phyloP scores from a whole-genome alignment of 768 basidiomycete species.

The Leccinum longicurvipes region DNA sequence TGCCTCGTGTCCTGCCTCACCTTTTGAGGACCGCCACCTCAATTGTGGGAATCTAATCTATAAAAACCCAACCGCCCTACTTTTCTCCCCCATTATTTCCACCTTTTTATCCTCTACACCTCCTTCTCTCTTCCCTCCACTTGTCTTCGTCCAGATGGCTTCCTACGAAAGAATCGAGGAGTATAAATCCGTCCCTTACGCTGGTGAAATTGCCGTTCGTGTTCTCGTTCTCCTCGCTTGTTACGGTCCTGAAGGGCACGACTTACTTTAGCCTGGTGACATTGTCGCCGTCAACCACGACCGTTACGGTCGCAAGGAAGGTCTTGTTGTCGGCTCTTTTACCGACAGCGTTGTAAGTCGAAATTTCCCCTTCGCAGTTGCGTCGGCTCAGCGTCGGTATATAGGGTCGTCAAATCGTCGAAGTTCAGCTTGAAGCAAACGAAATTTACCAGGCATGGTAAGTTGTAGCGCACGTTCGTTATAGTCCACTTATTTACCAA shows the following conservation, averaged over 20 bases:
- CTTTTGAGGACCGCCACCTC: conserved; percentile 21
- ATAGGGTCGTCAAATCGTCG: conserved; percentile 79
- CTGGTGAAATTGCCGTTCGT: conserved; percentile 38
- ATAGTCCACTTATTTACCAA: conserved; percentile 3
- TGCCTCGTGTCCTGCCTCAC: conserved; percentile 55
- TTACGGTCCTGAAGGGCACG: not conserved
- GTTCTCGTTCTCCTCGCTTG: not conserved
- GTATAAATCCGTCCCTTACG: conserved; percentile 20
- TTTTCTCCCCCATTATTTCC: conserved; percentile 25
- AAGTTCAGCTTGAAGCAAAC: conserved; percentile 72
- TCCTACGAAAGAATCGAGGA: conserved; percentile 34
- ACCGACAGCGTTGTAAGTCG: conserved; percentile 62
- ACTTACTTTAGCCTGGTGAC: conserved; percentile 60
- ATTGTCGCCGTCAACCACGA: conserved; percentile 74
- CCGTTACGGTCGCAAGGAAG: conserved; percentile 62
- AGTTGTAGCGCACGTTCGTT: conserved; percentile 5
- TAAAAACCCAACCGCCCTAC: conserved; percentile 39
- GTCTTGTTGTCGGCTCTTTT: conserved; percentile 76
- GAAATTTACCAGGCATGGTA: conserved; percentile 71
- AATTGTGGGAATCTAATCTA: conserved; percentile 43
- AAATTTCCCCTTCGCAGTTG: not conserved
- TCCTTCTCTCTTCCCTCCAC: conserved; percentile 17
- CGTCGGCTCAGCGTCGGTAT: conserved; percentile 1
- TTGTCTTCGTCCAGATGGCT: conserved; percentile 35
- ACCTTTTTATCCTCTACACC: conserved; percentile 26